Percentiles rank a stretch among this genome's conserved stretches.
Conservation (phyloP, 2,329 filamentous ascomycete species). For the Dendrostoma leiphaemia region DNA sequence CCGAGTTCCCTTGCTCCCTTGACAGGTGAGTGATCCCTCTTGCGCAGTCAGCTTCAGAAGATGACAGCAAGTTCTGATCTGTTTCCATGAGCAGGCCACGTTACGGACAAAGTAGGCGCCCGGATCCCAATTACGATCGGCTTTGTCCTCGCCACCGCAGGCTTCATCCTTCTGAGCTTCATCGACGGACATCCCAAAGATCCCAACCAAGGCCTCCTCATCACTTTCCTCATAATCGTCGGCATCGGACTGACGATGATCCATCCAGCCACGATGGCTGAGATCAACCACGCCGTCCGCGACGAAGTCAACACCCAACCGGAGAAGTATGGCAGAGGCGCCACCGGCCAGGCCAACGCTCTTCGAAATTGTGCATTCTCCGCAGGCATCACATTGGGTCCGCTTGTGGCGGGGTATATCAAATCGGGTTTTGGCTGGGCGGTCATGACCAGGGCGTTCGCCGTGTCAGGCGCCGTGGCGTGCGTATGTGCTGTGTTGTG, state of each 20-base stretch:
- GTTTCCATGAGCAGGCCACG: neutral
- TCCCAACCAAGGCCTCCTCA: neutral
- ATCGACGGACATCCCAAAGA: neutral
- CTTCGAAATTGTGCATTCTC: slow-evolving; percentile 1
- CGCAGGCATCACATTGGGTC: neutral
- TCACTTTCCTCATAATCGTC: neutral
- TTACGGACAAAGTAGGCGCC: slow-evolving; percentile 1
- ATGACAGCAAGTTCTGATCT: too few species aligned
- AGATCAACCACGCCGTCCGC: slow-evolving; percentile 4
- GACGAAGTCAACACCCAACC: neutral
- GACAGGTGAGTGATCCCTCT: neutral
- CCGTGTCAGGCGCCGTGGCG: neutral
- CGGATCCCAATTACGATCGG: neutral
- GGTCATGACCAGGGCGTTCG: slow-evolving; percentile 1
- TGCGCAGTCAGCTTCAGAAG: too few species aligned
- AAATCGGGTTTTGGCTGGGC: neutral
- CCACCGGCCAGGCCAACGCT: slow-evolving; percentile 1
- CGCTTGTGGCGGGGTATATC: neutral
- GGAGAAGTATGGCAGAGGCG: neutral
- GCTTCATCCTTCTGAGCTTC: neutral
- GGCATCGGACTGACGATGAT: neutral
- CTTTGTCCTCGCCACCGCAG: neutral
- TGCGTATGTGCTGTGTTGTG: neutral
- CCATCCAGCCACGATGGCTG: neutral
- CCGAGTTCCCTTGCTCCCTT: neutral